Percentiles rank a stretch among this genome's conserved stretches.
Evolutionary conservation across 2,329 filamentous ascomycete species (phyloP).

Genomic region (Aspergillus fructus): DNA sequence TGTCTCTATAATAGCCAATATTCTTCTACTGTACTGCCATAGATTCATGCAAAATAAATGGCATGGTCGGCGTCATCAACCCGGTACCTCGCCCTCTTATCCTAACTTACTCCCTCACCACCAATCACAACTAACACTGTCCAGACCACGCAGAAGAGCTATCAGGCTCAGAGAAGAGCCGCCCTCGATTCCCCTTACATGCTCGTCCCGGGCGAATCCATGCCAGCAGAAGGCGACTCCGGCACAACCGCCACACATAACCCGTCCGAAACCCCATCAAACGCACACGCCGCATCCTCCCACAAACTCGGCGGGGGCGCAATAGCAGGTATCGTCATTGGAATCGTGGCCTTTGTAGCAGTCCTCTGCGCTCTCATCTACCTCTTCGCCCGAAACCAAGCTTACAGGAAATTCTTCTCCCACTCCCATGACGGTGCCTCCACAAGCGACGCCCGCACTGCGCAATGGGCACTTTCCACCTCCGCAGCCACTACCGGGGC

Average conservation of each 20-base stretch:
- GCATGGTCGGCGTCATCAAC: slow-evolving; percentile 78
- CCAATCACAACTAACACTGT: neutral
- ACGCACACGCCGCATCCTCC: neutral
- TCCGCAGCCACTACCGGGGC: neutral
- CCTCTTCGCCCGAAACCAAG: slow-evolving; percentile 34
- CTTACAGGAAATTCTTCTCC: slow-evolving; percentile 34
- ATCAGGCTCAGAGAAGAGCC: slow-evolving; percentile 49
- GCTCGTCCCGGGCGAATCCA: slow-evolving; percentile 57
- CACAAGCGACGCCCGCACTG: slow-evolving; percentile 26
- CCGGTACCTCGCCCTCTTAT: slow-evolving; percentile 44
- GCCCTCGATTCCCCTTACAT: slow-evolving; percentile 53
- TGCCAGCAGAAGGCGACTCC: slow-evolving; percentile 49
- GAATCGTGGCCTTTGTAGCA: slow-evolving; percentile 47
- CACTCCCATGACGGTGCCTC: slow-evolving; percentile 30
- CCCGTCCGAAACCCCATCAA: too few species aligned
- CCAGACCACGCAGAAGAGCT: slow-evolving; percentile 48
- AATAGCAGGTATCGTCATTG: slow-evolving; percentile 62
- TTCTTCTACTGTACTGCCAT: slow-evolving; percentile 71
- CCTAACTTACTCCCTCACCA: neutral
- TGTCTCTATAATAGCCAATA: slow-evolving; percentile 46
- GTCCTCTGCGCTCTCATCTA: slow-evolving; percentile 47
- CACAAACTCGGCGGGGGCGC: slow-evolving; percentile 46
- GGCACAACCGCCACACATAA: neutral
- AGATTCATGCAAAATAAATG: slow-evolving; percentile 61
- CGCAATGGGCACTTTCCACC: slow-evolving; percentile 31